Percentiles rank a stretch among this genome's conserved stretches.
Conservation (phyloP, 495 filamentous ascomycete species). For the Penicillium lividum region DNA sequence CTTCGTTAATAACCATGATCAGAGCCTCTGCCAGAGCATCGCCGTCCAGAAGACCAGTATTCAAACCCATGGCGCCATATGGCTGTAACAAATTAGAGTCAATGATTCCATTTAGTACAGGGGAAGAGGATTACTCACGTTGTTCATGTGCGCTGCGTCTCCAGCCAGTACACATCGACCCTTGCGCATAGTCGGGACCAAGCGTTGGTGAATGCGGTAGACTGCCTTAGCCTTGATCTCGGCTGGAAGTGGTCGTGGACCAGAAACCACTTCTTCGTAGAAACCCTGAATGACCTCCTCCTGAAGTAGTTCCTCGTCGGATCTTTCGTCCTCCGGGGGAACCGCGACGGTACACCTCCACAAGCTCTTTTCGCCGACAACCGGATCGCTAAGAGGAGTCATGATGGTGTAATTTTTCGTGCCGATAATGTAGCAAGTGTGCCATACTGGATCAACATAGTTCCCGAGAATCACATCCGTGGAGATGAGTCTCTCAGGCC, state of each 20-base stretch:
- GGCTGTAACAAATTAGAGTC: neutral
- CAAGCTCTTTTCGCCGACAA: neutral
- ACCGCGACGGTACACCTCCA: neutral
- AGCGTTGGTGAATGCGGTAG: neutral
- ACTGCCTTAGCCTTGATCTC: neutral
- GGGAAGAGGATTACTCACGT: neutral
- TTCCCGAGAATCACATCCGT: neutral
- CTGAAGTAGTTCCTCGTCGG: neutral
- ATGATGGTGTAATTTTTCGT: neutral
- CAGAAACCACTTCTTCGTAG: neutral
- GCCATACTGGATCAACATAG: neutral
- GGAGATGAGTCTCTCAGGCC: neutral
- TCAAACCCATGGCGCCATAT: neutral
- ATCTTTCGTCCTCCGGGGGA: neutral
- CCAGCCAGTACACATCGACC: neutral
- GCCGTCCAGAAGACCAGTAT: neutral
- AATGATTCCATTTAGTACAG: neutral
- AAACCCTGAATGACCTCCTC: neutral
- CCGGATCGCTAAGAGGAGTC: neutral
- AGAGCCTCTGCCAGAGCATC: neutral
- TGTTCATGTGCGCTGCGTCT: slow-evolving; percentile 2
- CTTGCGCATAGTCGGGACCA: neutral
- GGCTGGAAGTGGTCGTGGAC: neutral
- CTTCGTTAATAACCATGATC: neutral
- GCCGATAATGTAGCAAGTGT: neutral